Evolutionary conservation across 2,329 filamentous ascomycete species (phyloP).

Genomic region (Elsinoe necatrix): DNA sequence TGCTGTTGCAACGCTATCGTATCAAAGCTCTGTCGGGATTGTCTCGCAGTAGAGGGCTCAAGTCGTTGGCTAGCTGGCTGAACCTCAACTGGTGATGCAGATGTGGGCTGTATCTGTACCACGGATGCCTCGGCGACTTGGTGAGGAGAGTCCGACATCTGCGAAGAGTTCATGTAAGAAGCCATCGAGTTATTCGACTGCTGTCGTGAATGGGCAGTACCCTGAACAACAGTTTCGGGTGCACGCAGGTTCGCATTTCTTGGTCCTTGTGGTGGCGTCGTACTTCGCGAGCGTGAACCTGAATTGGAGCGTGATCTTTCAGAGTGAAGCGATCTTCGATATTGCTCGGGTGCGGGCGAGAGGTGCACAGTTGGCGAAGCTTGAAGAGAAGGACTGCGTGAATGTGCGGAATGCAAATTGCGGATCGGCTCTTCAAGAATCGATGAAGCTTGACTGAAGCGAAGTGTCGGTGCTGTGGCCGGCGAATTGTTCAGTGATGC

Average conservation of each 20-base stretch:
- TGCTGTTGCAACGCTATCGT: neutral
- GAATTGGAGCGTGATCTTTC: neutral
- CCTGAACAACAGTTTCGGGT: neutral
- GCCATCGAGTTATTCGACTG: neutral
- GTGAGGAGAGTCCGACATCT: slow-evolving; percentile 7
- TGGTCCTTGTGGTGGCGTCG: neutral
- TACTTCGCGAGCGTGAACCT: neutral
- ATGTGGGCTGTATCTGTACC: neutral
- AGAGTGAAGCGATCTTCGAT: slow-evolving; percentile 3
- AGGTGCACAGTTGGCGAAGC: neutral
- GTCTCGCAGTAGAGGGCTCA: neutral
- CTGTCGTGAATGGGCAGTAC: neutral
- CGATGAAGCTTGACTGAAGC: slow-evolving; percentile 6
- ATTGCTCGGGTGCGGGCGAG: slow-evolving; percentile 4
- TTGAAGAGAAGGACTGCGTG: neutral
- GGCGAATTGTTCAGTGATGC: slow-evolving; percentile 2
- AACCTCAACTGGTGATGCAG: slow-evolving; percentile 1
- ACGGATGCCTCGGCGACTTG: slow-evolving; percentile 8
- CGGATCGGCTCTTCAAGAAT: neutral
- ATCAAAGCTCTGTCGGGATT: neutral
- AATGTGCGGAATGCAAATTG: neutral
- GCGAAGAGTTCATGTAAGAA: slow-evolving; percentile 9
- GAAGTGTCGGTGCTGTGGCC: neutral
- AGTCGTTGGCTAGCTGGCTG: neutral
- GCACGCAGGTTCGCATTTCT: neutral